Percentiles rank a stretch among this genome's conserved stretches.
phyloP scores from a whole-genome alignment of 345 rosid genomes.

The Hirschfeldia incana region DNA sequence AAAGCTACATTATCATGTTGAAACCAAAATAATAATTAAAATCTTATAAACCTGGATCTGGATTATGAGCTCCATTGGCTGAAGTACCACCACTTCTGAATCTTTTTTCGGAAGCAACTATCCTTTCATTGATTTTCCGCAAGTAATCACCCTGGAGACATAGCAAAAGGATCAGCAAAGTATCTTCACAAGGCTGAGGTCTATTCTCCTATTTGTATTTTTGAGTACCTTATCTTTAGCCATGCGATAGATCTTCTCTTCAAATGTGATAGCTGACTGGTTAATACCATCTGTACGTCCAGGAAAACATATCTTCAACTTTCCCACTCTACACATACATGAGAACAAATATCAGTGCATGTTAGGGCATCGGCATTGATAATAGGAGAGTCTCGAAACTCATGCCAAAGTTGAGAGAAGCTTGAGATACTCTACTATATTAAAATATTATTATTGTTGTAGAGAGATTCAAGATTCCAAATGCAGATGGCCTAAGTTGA shows the following conservation, averaged over 20 bases:
- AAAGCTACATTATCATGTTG: not conserved
- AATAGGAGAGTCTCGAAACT: no score
- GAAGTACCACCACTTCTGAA: not conserved
- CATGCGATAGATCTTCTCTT: not conserved
- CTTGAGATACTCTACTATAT: no score
- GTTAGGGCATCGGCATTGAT: no score
- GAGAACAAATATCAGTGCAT: not conserved
- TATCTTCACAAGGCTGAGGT: not conserved
- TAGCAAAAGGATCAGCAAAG: not conserved
- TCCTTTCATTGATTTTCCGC: not conserved
- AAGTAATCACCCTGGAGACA: not conserved
- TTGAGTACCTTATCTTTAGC: not conserved
- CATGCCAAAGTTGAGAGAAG: no score
- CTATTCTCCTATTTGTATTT: not conserved
- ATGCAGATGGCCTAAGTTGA: no score
- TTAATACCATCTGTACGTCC: not conserved
- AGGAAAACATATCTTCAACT: not conserved
- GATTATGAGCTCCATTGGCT: not conserved
- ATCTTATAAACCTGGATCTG: not conserved
- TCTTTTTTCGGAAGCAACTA: not conserved
- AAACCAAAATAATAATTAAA: not conserved
- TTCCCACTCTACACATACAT: not conserved
- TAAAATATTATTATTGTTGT: no score
- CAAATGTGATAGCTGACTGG: not conserved
- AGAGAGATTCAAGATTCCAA: no score